These are phyloP conservation scores for Naegleria lovaniensis DNA, from an alignment of 208 protist species.

Conservation along the genomic window DNA sequence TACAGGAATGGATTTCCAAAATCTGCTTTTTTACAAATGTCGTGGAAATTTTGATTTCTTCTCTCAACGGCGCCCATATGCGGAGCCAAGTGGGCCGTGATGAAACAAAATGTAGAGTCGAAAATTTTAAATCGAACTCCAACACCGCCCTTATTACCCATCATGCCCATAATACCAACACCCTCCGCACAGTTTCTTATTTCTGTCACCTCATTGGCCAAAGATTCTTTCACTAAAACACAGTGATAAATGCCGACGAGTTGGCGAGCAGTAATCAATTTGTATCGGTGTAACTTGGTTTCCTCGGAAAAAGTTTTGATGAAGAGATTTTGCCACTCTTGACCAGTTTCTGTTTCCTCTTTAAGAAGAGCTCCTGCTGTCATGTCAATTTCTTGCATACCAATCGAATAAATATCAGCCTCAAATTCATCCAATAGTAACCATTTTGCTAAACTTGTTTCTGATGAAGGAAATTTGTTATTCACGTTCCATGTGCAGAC, in stretches of 20 bases:
- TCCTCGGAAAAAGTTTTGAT: not conserved
- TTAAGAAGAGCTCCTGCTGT: not conserved
- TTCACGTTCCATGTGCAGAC: conserved; percentile 26
- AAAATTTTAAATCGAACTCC: conserved; percentile 65
- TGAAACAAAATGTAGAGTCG: conserved; percentile 67
- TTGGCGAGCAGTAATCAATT: not conserved
- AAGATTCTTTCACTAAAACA: not conserved
- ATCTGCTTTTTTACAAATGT: conserved; percentile 56
- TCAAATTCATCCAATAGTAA: not conserved
- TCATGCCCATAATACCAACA: conserved; percentile 21
- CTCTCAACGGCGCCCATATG: conserved; percentile 68
- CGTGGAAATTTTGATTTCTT: conserved; percentile 78
- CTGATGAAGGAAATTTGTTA: not conserved
- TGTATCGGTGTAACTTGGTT: not conserved
- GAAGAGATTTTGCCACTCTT: not conserved
- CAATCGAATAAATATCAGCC: conserved; percentile 20
- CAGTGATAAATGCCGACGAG: not conserved
- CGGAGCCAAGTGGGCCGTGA: conserved; percentile 83
- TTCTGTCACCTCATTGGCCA: not conserved
- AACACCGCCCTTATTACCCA: conserved; percentile 80
- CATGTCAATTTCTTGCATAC: conserved; percentile 26
- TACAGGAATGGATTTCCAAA: not conserved
- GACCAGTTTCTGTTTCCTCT: conserved; percentile 10
- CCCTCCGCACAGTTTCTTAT: not conserved
- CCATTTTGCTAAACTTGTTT: not conserved